A percentile compares a stretch with the other conserved stretches of the same genome.
These are phyloP conservation scores for Rubus idaeus DNA, from an alignment of 306 rosid genomes.

Conservation along the genomic window DNA sequence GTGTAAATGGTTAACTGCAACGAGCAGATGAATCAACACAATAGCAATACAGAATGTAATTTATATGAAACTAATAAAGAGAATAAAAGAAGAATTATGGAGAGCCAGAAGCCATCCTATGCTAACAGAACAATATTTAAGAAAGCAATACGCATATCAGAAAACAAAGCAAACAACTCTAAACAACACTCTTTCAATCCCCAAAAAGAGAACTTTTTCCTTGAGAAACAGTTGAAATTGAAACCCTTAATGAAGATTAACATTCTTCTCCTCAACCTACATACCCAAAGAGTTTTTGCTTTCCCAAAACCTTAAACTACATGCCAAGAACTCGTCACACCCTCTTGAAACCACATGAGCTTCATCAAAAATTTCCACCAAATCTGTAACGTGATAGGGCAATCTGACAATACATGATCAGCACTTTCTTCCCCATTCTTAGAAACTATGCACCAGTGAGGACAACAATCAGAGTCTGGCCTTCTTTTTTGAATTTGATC, in stretches of 20 bases:
- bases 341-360: too few species aligned
- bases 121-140: not conserved
- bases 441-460: too few species aligned
- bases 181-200: not conserved
- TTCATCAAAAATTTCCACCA: too few species aligned
- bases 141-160: not conserved
- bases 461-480: too few species aligned
- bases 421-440: too few species aligned
- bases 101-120: not conserved
- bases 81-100: not conserved
- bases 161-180: not conserved
- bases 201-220: not conserved
- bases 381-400: too few species aligned
- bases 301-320: too few species aligned
- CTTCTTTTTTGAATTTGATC: too few species aligned
- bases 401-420: too few species aligned
- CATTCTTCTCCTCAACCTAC: not conserved
- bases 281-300: too few species aligned
- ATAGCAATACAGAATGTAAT: slow-evolving; percentile 11
- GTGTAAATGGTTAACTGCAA: slow-evolving; percentile 19
- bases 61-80: slow-evolving; percentile 1
- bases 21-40: slow-evolving; percentile 23
- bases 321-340: too few species aligned
- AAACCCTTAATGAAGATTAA: not conserved
- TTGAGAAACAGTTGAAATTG: not conserved